phyloP scores from a whole-genome alignment of 164 flowering plant genomes.

The Magnolia changhungtana region DNA sequence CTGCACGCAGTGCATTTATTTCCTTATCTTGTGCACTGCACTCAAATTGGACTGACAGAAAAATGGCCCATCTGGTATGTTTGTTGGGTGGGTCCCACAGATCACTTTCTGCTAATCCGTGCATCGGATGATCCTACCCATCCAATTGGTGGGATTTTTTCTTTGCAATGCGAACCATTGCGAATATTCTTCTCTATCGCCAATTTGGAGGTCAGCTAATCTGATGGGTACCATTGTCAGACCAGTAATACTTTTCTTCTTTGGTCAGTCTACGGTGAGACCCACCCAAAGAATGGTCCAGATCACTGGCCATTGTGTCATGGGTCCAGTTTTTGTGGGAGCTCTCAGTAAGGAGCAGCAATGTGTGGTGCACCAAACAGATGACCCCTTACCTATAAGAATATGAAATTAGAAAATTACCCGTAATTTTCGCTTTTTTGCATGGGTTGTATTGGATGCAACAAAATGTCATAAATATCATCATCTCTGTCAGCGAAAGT shows the following conservation, averaged over 20 bases:
- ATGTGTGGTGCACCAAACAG: not conserved
- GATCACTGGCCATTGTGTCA: not conserved
- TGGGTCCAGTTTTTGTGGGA: not conserved
- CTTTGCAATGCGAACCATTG: not conserved
- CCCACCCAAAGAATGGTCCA: not conserved
- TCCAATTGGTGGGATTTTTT: not conserved
- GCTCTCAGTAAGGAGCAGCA: not conserved
- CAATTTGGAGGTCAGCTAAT: not conserved
- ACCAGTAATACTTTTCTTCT: not conserved
- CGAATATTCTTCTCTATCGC: not conserved
- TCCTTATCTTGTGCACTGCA: too few relatives aligned
- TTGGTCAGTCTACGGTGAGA: not conserved
- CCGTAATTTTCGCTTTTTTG: not conserved
- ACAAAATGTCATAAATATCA: not conserved
- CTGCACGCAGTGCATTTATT: too few relatives aligned
- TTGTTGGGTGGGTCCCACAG: too few relatives aligned
- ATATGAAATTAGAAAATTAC: not conserved
- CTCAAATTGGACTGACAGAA: too few relatives aligned
- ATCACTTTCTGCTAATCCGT: too few relatives aligned
- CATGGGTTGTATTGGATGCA: not conserved
- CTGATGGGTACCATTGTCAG: not conserved
- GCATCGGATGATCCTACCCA: not conserved
- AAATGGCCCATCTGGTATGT: too few relatives aligned
- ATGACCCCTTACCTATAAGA: not conserved
- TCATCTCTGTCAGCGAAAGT: not conserved